These are phyloP conservation scores for Allodekkera sacchari DNA, from an alignment of 805 yeast species.

Conservation along the genomic window DNA sequence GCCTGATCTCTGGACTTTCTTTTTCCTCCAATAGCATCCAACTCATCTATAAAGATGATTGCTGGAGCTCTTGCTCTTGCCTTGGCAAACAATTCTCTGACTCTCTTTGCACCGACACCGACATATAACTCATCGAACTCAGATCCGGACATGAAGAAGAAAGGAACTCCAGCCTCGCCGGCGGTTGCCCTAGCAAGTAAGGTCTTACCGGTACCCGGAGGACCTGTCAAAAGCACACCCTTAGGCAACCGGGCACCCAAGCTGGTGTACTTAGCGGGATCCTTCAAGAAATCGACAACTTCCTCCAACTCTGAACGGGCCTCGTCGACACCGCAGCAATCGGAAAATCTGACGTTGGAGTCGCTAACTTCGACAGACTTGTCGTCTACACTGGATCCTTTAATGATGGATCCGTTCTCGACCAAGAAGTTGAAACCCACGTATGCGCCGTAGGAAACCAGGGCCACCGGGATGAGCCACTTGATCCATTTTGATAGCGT, in stretches of 20 bases:
- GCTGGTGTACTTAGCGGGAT: slow-evolving; percentile 93
- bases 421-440: slow-evolving; percentile 69
- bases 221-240: slow-evolving; percentile 94
- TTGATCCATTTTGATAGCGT: slow-evolving; percentile 80
- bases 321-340: slow-evolving; percentile 97
- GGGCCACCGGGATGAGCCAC: slow-evolving; percentile 77
- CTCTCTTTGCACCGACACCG: slow-evolving; percentile 98
- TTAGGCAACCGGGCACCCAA: slow-evolving; percentile 96
- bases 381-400: slow-evolving; percentile 62
- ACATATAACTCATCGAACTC: slow-evolving; percentile 97
- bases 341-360: slow-evolving; percentile 81
- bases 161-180: slow-evolving; percentile 98
- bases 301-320: slow-evolving; percentile 97
- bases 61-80: slow-evolving; percentile 97
- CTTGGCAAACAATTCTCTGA: slow-evolving; percentile 85
- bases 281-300: slow-evolving; percentile 94
- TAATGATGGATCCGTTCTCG: slow-evolving; percentile 77
- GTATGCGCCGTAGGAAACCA: slow-evolving; percentile 73
- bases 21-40: slow-evolving; percentile 95
- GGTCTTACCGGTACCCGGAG: slow-evolving; percentile 99
- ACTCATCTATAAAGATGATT: slow-evolving; percentile 92
- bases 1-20: slow-evolving; percentile 98
- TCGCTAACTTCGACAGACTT: slow-evolving; percentile 77
- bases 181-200: slow-evolving; percentile 96
- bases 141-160: slow-evolving; percentile 96